phyloP scores from a whole-genome alignment of 495 filamentous ascomycete genomes.

The Xylaria castorea region DNA sequence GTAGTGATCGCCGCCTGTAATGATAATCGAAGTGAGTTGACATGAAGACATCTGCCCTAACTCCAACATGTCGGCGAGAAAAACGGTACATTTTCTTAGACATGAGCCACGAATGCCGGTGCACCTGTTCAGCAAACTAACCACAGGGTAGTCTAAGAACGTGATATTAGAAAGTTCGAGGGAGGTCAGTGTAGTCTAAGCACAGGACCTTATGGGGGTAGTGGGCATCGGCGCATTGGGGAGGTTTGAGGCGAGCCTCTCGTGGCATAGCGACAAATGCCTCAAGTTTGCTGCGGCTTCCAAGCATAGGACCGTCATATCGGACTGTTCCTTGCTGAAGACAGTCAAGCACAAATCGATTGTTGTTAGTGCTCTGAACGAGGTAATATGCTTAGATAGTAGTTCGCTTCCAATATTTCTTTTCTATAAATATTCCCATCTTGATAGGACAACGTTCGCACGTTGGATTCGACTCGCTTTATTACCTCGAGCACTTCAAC shows the following conservation, averaged over 20 bases:
- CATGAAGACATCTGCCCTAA: neutral
- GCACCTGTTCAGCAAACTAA: neutral
- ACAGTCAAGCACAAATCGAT: neutral
- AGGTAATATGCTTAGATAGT: neutral
- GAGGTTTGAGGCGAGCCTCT: neutral
- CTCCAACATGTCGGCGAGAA: neutral
- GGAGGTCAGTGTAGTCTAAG: neutral
- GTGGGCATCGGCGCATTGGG: neutral
- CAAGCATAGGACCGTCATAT: no score
- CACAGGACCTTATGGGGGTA: neutral
- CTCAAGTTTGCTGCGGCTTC: neutral
- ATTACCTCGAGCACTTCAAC: conserved; percentile 4
- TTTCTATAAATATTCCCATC: neutral
- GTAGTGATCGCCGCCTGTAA: neutral
- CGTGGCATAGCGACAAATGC: neutral
- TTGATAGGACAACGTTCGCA: neutral
- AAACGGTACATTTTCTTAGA: neutral
- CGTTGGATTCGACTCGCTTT: neutral
- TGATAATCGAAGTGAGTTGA: neutral
- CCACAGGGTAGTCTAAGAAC: neutral
- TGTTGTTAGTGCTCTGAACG: neutral
- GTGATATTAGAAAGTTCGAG: neutral
- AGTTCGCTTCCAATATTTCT: neutral
- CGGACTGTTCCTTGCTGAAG: neutral
- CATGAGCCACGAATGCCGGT: neutral